These are phyloP conservation scores for Plectosphaerella sp. DNA, from an alignment of 2,329 filamentous ascomycete species.

Conservation along the genomic window DNA sequence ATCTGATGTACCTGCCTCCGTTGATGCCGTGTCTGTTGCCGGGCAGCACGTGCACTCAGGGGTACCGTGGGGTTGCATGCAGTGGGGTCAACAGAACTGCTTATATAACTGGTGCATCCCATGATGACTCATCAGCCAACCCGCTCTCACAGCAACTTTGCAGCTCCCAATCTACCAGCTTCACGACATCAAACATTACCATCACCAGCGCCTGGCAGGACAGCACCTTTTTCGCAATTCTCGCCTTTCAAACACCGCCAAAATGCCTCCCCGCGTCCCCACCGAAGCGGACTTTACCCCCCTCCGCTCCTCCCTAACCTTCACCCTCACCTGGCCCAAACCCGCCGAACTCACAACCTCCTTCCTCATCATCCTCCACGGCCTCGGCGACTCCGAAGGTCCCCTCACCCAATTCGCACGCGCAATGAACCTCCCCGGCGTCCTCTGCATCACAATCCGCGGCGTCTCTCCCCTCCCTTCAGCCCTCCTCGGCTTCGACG, in stretches of 20 bases:
- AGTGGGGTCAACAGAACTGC: too few species aligned
- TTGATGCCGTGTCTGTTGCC: too few species aligned
- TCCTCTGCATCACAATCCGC: constrained; percentile 69
- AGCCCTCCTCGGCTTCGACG: constrained; percentile 48
- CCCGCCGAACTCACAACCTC: constrained; percentile 63
- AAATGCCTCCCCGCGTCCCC: constrained; percentile 46
- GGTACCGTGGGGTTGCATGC: too few species aligned
- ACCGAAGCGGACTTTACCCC: constrained; percentile 44
- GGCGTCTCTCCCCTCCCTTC: constrained; percentile 67
- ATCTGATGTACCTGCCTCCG: too few species aligned
- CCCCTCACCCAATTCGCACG: constrained; percentile 67
- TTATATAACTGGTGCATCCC: neutral
- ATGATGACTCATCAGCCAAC: neutral
- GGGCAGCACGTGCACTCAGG: too few species aligned
- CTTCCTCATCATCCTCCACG: constrained; percentile 77
- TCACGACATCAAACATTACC: too few species aligned
- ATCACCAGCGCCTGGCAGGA: neutral
- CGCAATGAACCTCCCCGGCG: constrained; percentile 70
- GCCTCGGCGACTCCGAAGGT: constrained; percentile 70
- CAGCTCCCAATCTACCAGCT: neutral
- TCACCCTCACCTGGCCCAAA: constrained; percentile 43
- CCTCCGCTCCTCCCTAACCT: constrained; percentile 31
- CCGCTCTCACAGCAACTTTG: neutral
- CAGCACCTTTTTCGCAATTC: neutral
- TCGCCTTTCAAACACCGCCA: neutral